Conservation (phyloP, 176 grass and related monocot species). For the Leersia perrieri region DNA sequence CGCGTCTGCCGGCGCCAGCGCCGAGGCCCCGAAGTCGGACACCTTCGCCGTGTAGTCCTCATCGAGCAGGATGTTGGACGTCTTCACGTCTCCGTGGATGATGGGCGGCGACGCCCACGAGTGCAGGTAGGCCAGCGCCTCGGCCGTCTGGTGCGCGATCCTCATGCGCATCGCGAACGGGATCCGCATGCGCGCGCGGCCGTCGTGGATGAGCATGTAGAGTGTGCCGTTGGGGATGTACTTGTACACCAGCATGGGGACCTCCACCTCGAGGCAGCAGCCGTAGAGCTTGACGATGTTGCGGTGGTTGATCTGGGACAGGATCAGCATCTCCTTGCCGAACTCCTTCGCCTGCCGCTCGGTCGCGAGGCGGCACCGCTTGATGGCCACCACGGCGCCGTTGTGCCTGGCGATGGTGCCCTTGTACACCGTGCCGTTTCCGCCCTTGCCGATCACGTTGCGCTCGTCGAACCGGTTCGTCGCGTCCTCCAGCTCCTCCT, state of each 20-base stretch:
- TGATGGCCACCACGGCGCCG: constrained; percentile 39
- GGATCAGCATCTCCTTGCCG: constrained; percentile 75
- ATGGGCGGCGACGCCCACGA: constrained; percentile 60
- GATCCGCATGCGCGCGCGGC: neutral
- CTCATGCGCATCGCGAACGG: constrained; percentile 39
- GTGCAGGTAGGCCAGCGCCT: constrained; percentile 69
- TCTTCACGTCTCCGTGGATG: constrained; percentile 71
- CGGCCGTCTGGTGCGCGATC: constrained; percentile 51
- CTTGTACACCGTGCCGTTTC: constrained; percentile 74
- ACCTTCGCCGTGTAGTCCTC: constrained; percentile 48
- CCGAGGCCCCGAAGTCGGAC: constrained; percentile 59
- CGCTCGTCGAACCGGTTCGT: constrained; percentile 56
- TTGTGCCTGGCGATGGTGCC: constrained; percentile 41
- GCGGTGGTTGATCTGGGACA: constrained; percentile 67
- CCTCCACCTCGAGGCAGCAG: constrained; percentile 67
- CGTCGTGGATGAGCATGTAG: constrained; percentile 33
- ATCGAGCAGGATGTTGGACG: constrained; percentile 59
- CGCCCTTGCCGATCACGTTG: constrained; percentile 60
- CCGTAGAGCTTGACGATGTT: constrained; percentile 63
- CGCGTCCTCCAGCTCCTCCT: constrained; percentile 59
- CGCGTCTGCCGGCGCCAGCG: constrained; percentile 39
- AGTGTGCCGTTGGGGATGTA: constrained; percentile 53
- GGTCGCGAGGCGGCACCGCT: constrained; percentile 41
- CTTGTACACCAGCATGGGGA: constrained; percentile 66
- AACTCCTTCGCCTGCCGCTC: constrained; percentile 80